Evolutionary conservation across 2,329 filamentous ascomycete genomes (phyloP).

Genomic region (Didymella sp.): DNA sequence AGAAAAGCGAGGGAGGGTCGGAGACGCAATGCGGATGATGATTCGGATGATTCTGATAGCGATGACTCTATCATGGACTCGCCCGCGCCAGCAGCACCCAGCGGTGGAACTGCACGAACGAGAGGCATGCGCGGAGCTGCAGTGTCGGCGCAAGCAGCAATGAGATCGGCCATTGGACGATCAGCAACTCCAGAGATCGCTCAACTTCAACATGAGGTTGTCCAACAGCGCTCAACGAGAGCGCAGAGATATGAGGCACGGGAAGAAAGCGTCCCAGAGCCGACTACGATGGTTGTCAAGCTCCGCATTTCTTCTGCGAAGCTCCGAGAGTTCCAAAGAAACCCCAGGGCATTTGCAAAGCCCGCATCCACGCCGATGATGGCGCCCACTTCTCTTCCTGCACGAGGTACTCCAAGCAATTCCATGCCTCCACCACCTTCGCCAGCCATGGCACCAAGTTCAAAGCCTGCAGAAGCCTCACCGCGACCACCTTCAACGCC

Average conservation of each 20-base stretch:
- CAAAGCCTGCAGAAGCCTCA: constrained; percentile 42
- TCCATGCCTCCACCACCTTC: constrained; percentile 64
- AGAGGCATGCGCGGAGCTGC: constrained; percentile 89
- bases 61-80: constrained; percentile 88
- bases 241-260: constrained; percentile 68
- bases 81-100: constrained; percentile 73
- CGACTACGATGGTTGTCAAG: constrained; percentile 70
- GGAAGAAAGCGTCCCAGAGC: constrained; percentile 78
- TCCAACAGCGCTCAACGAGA: constrained; percentile 70
- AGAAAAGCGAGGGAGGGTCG: constrained; percentile 57
- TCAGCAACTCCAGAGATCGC: constrained; percentile 88
- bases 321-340: constrained; percentile 70
- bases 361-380: constrained; percentile 54
- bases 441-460: constrained; percentile 50
- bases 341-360: constrained; percentile 55
- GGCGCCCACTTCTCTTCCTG: constrained; percentile 56
- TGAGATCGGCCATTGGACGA: constrained; percentile 75
- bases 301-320: constrained; percentile 76
- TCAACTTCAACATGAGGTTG: constrained; percentile 69
- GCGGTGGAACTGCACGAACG: constrained; percentile 80
- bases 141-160: constrained; percentile 82
- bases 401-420: constrained; percentile 59
- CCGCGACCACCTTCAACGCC: constrained; percentile 48
- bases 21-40: constrained; percentile 69
- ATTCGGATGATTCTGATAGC: constrained; percentile 90